Conservation (phyloP, 805 yeast species). For the Komagataella mondaviorum region DNA sequence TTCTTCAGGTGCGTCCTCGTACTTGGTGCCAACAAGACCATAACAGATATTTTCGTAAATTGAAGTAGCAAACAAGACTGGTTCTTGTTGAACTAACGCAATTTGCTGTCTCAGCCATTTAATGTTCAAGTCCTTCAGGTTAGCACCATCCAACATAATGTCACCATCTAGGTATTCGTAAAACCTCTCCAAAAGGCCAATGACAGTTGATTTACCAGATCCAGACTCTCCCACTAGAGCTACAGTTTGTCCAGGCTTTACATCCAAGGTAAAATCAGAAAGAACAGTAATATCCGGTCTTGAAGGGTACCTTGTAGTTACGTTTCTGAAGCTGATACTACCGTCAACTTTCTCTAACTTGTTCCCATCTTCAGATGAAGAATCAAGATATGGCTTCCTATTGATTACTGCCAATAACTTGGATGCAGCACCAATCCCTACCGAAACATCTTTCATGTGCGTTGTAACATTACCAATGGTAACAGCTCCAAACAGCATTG, state of each 20-base stretch:
- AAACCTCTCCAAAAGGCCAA: constrained; percentile 41
- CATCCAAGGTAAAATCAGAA: constrained; percentile 23
- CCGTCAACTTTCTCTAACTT: constrained; percentile 12
- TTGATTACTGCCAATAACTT: constrained; percentile 29
- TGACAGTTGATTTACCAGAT: constrained; percentile 77
- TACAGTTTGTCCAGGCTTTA: constrained; percentile 34
- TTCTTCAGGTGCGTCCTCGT: constrained; percentile 5
- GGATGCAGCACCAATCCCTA: constrained; percentile 67
- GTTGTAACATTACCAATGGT: constrained; percentile 45
- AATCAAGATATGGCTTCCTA: constrained; percentile 14
- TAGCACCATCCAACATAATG: constrained; percentile 30
- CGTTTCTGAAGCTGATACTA: constrained; percentile 25
- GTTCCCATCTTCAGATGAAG: constrained; percentile 23
- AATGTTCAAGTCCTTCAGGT: constrained; percentile 31
- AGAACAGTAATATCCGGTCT: constrained; percentile 16
- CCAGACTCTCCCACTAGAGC: constrained; percentile 85
- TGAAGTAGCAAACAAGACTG: constrained; percentile 61
- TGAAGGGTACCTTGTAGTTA: constrained; percentile 32
- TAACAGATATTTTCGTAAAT: constrained; percentile 59
- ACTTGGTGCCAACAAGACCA: constrained; percentile 23
- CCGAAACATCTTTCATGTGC: constrained; percentile 68
- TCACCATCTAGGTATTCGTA: constrained; percentile 25
- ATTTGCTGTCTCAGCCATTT: constrained; percentile 36
- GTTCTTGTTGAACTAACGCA: constrained; percentile 65
- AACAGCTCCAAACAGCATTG: constrained; percentile 61